phyloP scores from a whole-genome alignment of 2,329 filamentous ascomycete genomes.

The Bertia moriformis region DNA sequence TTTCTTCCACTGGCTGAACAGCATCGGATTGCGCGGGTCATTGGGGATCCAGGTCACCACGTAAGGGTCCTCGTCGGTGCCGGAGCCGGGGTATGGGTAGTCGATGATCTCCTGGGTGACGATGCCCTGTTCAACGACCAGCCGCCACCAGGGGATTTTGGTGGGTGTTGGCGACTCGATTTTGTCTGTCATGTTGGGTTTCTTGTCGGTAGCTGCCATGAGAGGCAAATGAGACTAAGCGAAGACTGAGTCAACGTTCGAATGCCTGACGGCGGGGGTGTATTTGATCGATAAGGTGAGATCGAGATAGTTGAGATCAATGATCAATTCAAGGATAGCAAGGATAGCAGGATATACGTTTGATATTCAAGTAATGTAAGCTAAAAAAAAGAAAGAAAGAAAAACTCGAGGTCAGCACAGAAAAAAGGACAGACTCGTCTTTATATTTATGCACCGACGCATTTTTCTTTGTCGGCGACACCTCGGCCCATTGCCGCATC shows the following conservation, averaged over 20 bases:
- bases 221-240: background rate
- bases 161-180: conserved; percentile 7
- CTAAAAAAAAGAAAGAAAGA: too few species aligned
- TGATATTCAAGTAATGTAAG: too few species aligned
- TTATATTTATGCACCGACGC: too few species aligned
- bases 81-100: conserved; percentile 40
- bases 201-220: background rate
- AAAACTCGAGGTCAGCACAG: too few species aligned
- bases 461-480: too few species aligned
- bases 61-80: conserved; percentile 54
- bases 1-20: conserved; percentile 39
- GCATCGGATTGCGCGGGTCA: conserved; percentile 55
- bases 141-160: conserved; percentile 27
- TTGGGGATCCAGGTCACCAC: conserved; percentile 52
- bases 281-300: too few species aligned
- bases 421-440: too few species aligned
- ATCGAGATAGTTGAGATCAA: too few species aligned
- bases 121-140: conserved; percentile 41
- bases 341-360: too few species aligned
- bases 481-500: too few species aligned
- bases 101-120: conserved; percentile 40
- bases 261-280: too few species aligned
- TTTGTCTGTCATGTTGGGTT: background rate
- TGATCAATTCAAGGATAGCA: too few species aligned
- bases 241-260: background rate